Evolutionary conservation across 805 yeast genomes (phyloP), one percentile per base, ranked within the genome.

Genomic region (Wickerhamomyces chaumierensis): DNA sequence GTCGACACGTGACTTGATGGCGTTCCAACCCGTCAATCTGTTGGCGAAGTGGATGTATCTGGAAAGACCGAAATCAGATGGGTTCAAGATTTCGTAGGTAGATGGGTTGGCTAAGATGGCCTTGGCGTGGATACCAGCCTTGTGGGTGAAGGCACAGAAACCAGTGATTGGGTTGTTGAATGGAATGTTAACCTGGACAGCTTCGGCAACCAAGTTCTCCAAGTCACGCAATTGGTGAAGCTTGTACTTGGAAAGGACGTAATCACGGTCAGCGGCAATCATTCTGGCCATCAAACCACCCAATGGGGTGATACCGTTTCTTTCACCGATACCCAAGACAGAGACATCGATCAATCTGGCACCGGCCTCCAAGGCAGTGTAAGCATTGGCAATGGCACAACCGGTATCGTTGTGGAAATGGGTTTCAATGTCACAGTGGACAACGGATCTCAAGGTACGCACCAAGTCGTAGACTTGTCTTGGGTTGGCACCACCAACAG

Each of bases 351-450:
- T 84, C 53, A 88, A 75, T 57, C 77, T 78, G 49, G 98, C 98
- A 56, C 98, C 98, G 39, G 87, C 98, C 66, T 90, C 98, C 54
- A 90, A 71, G 13, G 97, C 97, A 41, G 96, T 86, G 74, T 92
- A 92, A 27, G 98, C 96, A 61, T 90, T 90, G 45, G 96, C 96
- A 66, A 90, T 86, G 48, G 98, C 96, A 70, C 97, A 92, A 46
- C 98, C 98, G 27, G 98, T 90, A 63, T 90, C 98, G 62, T 90
- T 85, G 69, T 90, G 98, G 84, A 90, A 92, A 63, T 90, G 98
- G 62, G 96, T 85, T 69, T 90, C 98, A 55, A 90, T 88, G 61
- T 90, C 98, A 69, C 97, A 90, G 29, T 84, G 80, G 36, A 90
- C 97, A 37, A 90, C 95, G 13, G 88, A 78, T 65, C 79, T 85